Percentiles rank a stretch among this genome's conserved stretches.
Evolutionary conservation across 108 stramenopile species (phyloP).

Genomic region (Hondaea fermentalgiana): DNA sequence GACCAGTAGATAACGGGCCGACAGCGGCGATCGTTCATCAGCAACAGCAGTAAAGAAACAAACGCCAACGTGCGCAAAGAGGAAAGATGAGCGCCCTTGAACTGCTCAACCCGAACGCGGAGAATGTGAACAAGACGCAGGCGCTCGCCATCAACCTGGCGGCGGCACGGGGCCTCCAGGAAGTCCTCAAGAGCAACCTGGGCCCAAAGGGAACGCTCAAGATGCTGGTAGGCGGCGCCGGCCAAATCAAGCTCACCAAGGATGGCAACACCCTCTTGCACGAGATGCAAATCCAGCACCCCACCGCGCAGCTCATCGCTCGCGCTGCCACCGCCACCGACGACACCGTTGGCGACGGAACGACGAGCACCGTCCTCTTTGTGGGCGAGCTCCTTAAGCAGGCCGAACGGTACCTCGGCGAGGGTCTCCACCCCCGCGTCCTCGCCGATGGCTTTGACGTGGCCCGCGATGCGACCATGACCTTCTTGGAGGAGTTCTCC

Average conservation of each 20-base stretch:
- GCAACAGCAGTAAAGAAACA: too few relatives aligned
- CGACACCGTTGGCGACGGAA: conserved; percentile 81
- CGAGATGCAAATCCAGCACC: conserved; percentile 99
- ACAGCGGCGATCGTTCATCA: too few relatives aligned
- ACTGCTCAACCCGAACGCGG: conserved; percentile 75
- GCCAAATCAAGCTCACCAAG: conserved; percentile 97
- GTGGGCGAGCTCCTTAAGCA: conserved; percentile 91
- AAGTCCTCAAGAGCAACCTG: conserved; percentile 81
- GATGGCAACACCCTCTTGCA: conserved; percentile 94
- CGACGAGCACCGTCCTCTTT: conserved; percentile 87
- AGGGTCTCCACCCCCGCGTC: conserved; percentile 94
- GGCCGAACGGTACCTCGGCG: conserved; percentile 77
- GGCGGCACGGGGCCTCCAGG: conserved; percentile 81
- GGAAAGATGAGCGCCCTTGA: background rate
- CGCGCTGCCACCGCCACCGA: conserved; percentile 90
- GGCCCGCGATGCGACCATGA: conserved; percentile 71
- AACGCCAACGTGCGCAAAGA: too few relatives aligned
- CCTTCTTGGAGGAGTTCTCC: conserved; percentile 74
- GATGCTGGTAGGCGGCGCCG: conserved; percentile 97
- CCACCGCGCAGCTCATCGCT: conserved; percentile 94
- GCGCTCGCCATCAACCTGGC: conserved; percentile 88
- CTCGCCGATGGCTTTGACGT: conserved; percentile 90
- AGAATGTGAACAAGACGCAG: conserved; percentile 74
- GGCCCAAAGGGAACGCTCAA: conserved; percentile 92
- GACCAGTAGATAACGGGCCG: too few relatives aligned